Evolutionary conservation across 2,329 filamentous ascomycete species (phyloP).

Genomic region (Exophiala aquamarina): DNA sequence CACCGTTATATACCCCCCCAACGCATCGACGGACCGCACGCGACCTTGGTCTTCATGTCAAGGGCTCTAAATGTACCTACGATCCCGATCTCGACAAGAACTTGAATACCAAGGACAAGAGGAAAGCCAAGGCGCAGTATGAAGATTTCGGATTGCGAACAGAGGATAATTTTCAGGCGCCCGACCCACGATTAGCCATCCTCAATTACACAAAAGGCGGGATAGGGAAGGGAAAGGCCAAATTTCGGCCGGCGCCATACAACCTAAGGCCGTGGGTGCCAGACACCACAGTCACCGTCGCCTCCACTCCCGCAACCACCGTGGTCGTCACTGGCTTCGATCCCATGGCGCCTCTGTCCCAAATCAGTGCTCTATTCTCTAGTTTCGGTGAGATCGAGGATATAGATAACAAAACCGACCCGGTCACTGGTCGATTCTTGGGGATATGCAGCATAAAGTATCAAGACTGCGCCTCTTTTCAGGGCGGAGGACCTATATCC

Average conservation of each 20-base stretch:
- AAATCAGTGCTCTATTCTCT: constrained; percentile 73
- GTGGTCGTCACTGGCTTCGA: constrained; percentile 97
- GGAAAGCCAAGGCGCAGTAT: constrained; percentile 51
- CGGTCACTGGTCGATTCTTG: constrained; percentile 88
- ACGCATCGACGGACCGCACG: constrained; percentile 50
- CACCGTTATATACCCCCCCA: constrained; percentile 44
- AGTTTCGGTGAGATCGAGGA: constrained; percentile 85
- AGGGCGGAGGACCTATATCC: constrained; percentile 55
- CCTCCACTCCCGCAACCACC: constrained; percentile 77
- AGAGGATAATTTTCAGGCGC: constrained; percentile 75
- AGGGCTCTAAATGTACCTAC: constrained; percentile 61
- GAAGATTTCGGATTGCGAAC: constrained; percentile 53
- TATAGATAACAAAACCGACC: constrained; percentile 92
- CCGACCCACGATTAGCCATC: constrained; percentile 77
- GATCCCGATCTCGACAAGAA: constrained; percentile 64
- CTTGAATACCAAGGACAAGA: constrained; percentile 56
- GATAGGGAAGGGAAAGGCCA: constrained; percentile 65
- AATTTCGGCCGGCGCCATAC: constrained; percentile 75
- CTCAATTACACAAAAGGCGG: constrained; percentile 60
- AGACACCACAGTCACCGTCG: constrained; percentile 73
- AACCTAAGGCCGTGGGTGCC: constrained; percentile 78
- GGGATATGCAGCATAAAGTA: constrained; percentile 92
- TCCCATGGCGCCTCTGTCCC: constrained; percentile 57
- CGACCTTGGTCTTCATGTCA: constrained; percentile 51
- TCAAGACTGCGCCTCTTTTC: constrained; percentile 64